Conservation (phyloP, 768 basidiomycete genomes). For the Dictyophora rubrovolvata region DNA sequence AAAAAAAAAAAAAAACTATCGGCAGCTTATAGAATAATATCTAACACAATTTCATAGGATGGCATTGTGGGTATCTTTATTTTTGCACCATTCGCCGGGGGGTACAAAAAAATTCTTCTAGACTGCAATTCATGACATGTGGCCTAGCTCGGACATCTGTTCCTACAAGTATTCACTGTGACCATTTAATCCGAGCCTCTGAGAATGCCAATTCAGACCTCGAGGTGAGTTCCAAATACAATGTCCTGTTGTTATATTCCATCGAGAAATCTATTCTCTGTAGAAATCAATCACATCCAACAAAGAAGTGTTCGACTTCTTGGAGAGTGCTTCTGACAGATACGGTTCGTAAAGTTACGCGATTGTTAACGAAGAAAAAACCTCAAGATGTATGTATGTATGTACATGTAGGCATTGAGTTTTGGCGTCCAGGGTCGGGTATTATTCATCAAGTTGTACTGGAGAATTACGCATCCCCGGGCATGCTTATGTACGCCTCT, state of each 20-base stretch:
- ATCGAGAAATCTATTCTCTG: not conserved
- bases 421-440: slow-evolving; percentile 91
- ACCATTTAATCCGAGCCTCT: slow-evolving; percentile 93
- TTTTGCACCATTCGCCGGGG: not conserved
- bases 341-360: slow-evolving; percentile 32
- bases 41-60: slow-evolving; percentile 10
- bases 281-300: slow-evolving; percentile 81
- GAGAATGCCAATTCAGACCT: slow-evolving; percentile 82
- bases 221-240: slow-evolving; percentile 37
- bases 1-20: no score
- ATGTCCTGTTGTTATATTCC: not conserved
- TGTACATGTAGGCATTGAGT: slow-evolving; percentile 61
- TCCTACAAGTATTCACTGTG: slow-evolving; percentile 90
- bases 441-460: slow-evolving; percentile 98
- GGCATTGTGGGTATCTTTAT: slow-evolving; percentile 2
- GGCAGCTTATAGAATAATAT: no score
- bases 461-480: slow-evolving; percentile 94
- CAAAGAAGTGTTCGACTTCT: slow-evolving; percentile 94
- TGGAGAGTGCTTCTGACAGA: slow-evolving; percentile 83
- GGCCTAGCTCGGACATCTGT: slow-evolving; percentile 77
- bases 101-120: slow-evolving; percentile 19
- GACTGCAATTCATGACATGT: slow-evolving; percentile 97
- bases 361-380: not conserved
- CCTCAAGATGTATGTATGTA: not conserved
- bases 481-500: slow-evolving; percentile 69